phyloP scores from a whole-genome alignment of 2,329 filamentous ascomycete genomes.

The Myriosclerotinia duriaeana region DNA sequence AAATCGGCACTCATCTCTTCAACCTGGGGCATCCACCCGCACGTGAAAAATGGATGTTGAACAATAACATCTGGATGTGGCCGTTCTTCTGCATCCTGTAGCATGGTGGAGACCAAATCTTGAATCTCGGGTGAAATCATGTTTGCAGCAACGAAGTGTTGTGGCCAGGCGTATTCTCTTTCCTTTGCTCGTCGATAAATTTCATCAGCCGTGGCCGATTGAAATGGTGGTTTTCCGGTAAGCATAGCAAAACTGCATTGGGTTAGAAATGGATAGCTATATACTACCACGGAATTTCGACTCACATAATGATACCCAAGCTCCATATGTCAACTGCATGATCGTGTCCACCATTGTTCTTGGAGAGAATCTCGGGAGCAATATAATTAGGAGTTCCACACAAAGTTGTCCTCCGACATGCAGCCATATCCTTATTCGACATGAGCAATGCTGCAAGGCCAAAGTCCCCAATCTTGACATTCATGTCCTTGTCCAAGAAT shows the following conservation, averaged over 20 bases:
- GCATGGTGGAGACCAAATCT: conserved; percentile 72
- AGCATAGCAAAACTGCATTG: conserved; percentile 81
- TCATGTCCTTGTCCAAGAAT: conserved; percentile 92
- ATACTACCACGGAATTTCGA: conserved; percentile 6
- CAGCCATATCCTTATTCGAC: conserved; percentile 86
- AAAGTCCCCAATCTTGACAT: conserved; percentile 97
- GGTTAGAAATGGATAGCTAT: conserved; percentile 36
- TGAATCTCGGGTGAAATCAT: conserved; percentile 74
- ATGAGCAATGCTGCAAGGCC: conserved; percentile 88
- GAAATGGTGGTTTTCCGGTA: conserved; percentile 93
- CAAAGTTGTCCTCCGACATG: conserved; percentile 79
- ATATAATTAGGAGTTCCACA: conserved; percentile 99
- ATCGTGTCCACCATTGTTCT: conserved; percentile 90
- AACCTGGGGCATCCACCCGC: conserved; percentile 67
- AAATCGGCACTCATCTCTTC: conserved; percentile 59
- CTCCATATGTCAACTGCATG: conserved; percentile 99
- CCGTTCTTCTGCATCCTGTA: conserved; percentile 72
- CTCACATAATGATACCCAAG: conserved; percentile 90
- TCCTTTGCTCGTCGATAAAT: conserved; percentile 72
- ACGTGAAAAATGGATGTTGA: conserved; percentile 75
- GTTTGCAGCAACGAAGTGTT: conserved; percentile 62
- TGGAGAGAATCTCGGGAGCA: conserved; percentile 92
- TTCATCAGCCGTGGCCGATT: conserved; percentile 84
- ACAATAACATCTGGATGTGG: conserved; percentile 77
- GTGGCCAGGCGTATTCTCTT: conserved; percentile 78